Conservation (phyloP, 305 asterid genomes). For the Ajuga reptans region DNA sequence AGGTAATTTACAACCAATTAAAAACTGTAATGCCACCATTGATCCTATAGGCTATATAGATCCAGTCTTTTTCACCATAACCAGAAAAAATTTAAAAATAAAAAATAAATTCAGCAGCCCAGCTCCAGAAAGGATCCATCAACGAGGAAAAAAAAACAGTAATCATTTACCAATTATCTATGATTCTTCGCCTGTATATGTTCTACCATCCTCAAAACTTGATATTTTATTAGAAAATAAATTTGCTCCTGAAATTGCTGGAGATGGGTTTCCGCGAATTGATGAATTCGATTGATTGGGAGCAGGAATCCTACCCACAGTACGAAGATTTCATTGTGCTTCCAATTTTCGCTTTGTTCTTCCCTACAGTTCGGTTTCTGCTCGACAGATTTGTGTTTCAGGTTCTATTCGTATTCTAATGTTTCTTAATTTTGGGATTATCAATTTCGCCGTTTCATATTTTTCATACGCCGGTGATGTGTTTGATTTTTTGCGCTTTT, state of each 20-base stretch:
- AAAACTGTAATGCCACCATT: neutral
- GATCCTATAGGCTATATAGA: neutral
- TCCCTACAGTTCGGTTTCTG: slow-evolving; percentile 59
- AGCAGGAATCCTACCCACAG: slow-evolving; percentile 59
- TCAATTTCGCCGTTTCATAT: neutral
- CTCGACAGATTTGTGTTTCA: slow-evolving; percentile 73
- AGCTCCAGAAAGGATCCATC: slow-evolving; percentile 18
- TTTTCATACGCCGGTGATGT: neutral
- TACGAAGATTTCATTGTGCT: slow-evolving; percentile 51
- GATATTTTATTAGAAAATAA: neutral
- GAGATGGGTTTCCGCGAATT: slow-evolving; percentile 35
- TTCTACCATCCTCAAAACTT: neutral
- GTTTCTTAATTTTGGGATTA: neutral
- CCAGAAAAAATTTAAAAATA: neutral
- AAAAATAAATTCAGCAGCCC: neutral
- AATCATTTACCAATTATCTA: slow-evolving; percentile 12
- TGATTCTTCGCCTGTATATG: slow-evolving; percentile 22
- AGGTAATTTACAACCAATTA: neutral
- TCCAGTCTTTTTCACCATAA: slow-evolving; percentile 16
- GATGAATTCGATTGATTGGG: slow-evolving; percentile 41
- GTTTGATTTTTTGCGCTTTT: slow-evolving; percentile 15
- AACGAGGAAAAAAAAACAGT: neutral
- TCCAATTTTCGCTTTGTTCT: slow-evolving; percentile 46
- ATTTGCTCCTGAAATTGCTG: neutral
- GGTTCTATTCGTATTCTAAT: slow-evolving; percentile 28